Evolutionary conservation across 176 grass and related monocot genomes (phyloP), one percentile per base, ranked within the genome.

Genomic region (Avena eriantha): DNA sequence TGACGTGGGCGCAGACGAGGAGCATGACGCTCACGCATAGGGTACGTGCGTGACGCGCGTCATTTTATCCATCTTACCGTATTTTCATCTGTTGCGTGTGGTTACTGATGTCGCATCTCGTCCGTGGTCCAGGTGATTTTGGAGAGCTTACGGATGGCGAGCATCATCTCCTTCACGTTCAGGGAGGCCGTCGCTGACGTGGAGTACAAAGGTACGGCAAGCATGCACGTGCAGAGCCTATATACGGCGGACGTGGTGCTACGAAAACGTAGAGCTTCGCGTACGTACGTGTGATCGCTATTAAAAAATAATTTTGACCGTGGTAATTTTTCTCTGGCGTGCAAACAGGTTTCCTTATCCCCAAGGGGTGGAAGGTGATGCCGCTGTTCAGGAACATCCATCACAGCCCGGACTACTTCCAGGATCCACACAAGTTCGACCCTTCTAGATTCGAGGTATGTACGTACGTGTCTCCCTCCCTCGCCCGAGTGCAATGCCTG

Each of bases 331-430:
- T 41, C 39, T 41, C 39, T 41, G 35, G 3, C 35, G 35, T 36
- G 5, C 36, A 4, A 5, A 4, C 4, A 39, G 39, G 39, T 41
- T 41, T 92, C 60, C 90, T 94, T 81, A 98, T 98, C 84, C 93
- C 96, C 18, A 98, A 94, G 88, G 96, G 96, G 6, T 98, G 96
- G 96, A 98, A 98, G 83, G 96, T 98, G 86, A 98, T 98, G 96
- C 96, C 96, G 71, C 85, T 98, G 65, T 98, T 98, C 93, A 94
- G 96, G 86, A 98, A 89, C 86, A 94, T 94, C 81, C 96, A 95
- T 80, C 92, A 95, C 84, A 94, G 72, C 86, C 85, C 88, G 21
- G 88, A 95, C 33, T 92, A 95, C 79, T 98, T 98, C 90, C 80
- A 61, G 64, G 92, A 98, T 89, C 96, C 93, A 61, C 85, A 89